A percentile compares a stretch with the other conserved stretches of the same genome.
Evolutionary conservation across 176 grass and related monocot species (phyloP).

Genomic region (Tuctoria greenei): DNA sequence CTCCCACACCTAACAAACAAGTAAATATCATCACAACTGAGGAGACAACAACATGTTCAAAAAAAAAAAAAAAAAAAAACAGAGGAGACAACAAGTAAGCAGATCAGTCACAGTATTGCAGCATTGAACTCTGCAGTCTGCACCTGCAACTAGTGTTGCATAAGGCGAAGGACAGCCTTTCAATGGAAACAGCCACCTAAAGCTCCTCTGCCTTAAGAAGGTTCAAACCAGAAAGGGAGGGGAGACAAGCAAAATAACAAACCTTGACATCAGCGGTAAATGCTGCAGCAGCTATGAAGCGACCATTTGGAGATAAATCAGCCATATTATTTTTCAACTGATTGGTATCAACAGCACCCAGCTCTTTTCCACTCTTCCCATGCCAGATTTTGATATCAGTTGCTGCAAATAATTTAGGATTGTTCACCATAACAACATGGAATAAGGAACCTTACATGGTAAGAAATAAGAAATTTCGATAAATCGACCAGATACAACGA

Average conservation of each 20-base stretch:
- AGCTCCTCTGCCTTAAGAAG: not conserved
- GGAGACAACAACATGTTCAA: too few relatives aligned
- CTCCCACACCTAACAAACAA: constrained; percentile 82
- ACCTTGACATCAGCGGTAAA: constrained; percentile 99
- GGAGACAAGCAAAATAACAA: constrained; percentile 25
- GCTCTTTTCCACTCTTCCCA: constrained; percentile 86
- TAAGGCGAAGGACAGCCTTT: not conserved
- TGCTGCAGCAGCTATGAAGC: constrained; percentile 94
- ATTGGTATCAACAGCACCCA: constrained; percentile 87
- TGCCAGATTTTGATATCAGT: constrained; percentile 98
- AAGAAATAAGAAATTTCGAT: not conserved
- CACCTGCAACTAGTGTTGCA: not conserved
- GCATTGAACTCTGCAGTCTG: not conserved
- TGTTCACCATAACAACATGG: not conserved
- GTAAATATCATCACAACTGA: constrained; percentile 27
- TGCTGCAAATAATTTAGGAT: constrained; percentile 51
- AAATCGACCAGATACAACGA: not conserved
- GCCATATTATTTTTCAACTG: constrained; percentile 99
- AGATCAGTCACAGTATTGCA: not conserved
- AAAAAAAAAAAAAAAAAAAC: too few relatives aligned
- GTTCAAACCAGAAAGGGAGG: not conserved
- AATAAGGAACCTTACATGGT: not conserved
- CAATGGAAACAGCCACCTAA: not conserved
- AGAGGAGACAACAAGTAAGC: not conserved
- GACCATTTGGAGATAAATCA: constrained; percentile 86